Evolutionary conservation across 495 filamentous ascomycete species (phyloP).

Genomic region (Cercophora scortea): DNA sequence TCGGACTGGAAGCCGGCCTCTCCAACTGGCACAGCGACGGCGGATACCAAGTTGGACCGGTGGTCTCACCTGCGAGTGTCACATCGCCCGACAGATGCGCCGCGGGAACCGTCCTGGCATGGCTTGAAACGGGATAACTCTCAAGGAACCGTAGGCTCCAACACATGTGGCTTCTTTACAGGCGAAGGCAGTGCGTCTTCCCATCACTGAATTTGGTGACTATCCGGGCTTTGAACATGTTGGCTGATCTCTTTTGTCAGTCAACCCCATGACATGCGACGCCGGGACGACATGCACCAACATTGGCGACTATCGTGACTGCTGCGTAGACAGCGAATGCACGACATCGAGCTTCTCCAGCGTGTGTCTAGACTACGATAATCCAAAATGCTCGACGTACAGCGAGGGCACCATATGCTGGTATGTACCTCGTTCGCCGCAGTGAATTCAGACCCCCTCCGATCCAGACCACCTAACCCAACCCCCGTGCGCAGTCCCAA

Average conservation of each 20-base stretch:
- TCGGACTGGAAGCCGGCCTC: neutral
- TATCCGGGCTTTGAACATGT: neutral
- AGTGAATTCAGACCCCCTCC: neutral
- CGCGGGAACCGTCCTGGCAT: neutral
- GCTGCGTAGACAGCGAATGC: constrained; percentile 2
- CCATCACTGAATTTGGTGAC: neutral
- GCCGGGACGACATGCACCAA: constrained; percentile 2
- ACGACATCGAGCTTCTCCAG: neutral
- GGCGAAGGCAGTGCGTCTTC: neutral
- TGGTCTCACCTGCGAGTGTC: constrained; percentile 1
- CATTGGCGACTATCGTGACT: constrained; percentile 3
- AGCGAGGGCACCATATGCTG: neutral
- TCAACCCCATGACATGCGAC: neutral
- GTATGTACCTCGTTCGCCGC: neutral
- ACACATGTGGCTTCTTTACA: constrained; percentile 5
- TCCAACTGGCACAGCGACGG: neutral
- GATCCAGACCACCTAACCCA: neutral
- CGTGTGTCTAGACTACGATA: neutral
- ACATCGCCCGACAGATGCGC: constrained; percentile 3
- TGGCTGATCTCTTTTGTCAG: neutral
- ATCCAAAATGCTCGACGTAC: neutral
- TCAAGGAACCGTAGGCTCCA: neutral
- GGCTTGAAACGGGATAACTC: too few relatives aligned
- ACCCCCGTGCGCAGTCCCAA: neutral
- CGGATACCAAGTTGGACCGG: neutral